Conservation (phyloP, 1,139 yeast genomes). For the Yamadazyma kanchanaburiensis region DNA sequence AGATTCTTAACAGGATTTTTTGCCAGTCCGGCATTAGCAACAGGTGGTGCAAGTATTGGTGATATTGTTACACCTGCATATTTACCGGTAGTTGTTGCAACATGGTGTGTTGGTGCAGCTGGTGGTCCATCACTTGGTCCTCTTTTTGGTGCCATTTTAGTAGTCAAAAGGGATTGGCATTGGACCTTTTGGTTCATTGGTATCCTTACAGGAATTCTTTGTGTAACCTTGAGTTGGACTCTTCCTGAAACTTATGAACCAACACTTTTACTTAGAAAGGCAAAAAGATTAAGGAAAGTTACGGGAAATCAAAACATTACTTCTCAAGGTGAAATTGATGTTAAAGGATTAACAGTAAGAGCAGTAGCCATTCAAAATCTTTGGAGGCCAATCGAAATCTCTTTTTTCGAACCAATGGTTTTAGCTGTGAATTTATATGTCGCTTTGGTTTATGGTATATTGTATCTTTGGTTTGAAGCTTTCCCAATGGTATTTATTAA, state of each 20-base stretch:
- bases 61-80: slow-evolving; percentile 24
- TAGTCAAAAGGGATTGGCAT: slow-evolving; percentile 32
- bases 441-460: slow-evolving; percentile 27
- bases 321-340: slow-evolving; percentile 40
- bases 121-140: slow-evolving; percentile 33
- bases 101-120: slow-evolving; percentile 27
- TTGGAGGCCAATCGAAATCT: slow-evolving; percentile 30
- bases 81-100: slow-evolving; percentile 23
- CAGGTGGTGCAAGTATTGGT: slow-evolving; percentile 34
- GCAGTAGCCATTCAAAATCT: slow-evolving; percentile 22
- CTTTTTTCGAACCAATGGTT: slow-evolving; percentile 30
- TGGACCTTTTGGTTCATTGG: slow-evolving; percentile 44
- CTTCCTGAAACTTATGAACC: slow-evolving; percentile 51
- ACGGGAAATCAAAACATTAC: slow-evolving; percentile 42
- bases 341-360: slow-evolving; percentile 23
- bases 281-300: slow-evolving; percentile 38
- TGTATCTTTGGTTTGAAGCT: slow-evolving; percentile 33
- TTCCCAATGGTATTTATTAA: slow-evolving; percentile 27
- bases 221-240: slow-evolving; percentile 27
- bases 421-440: slow-evolving; percentile 27
- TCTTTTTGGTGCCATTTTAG: slow-evolving; percentile 25
- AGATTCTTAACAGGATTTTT: slow-evolving; percentile 33
- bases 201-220: slow-evolving; percentile 30
- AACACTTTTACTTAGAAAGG: slow-evolving; percentile 44
- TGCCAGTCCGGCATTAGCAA: slow-evolving; percentile 33